phyloP scores from a whole-genome alignment of 257 asterid genomes.

The Salvia splendens region DNA sequence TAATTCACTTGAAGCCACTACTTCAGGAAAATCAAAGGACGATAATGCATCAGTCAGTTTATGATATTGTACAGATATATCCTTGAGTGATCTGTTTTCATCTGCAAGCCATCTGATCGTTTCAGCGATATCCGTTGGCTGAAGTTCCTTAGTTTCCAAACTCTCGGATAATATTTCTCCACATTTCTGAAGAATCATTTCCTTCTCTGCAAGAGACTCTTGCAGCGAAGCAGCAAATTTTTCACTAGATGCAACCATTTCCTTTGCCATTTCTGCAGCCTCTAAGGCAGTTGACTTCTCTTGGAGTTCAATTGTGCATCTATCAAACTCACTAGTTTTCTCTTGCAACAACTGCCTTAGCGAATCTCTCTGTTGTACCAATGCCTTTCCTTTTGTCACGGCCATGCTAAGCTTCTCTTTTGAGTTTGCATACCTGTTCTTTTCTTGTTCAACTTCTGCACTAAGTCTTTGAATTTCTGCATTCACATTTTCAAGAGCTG shows the following conservation, averaged over 20 bases:
- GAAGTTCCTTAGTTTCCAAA: slow-evolving; percentile 45
- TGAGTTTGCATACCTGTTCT: slow-evolving; percentile 64
- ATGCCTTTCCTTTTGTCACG: slow-evolving; percentile 96
- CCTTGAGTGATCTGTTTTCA: slow-evolving; percentile 59
- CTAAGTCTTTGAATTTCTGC: slow-evolving; percentile 60
- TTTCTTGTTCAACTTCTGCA: slow-evolving; percentile 84
- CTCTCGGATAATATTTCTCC: slow-evolving; percentile 62
- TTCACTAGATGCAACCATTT: slow-evolving; percentile 53
- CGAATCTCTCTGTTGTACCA: slow-evolving; percentile 89
- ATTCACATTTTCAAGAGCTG: slow-evolving; percentile 52
- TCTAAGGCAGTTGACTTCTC: slow-evolving; percentile 74
- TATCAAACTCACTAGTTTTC: slow-evolving; percentile 70
- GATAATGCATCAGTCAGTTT: slow-evolving; percentile 50
- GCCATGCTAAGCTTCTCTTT: slow-evolving; percentile 99
- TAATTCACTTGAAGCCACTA: slow-evolving; percentile 50
- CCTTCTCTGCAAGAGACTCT: slow-evolving; percentile 72
- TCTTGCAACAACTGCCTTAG: slow-evolving; percentile 80
- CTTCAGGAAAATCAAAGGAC: slow-evolving; percentile 63
- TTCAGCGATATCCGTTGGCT: slow-evolving; percentile 56
- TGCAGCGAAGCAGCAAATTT: slow-evolving; percentile 52
- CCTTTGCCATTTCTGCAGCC: slow-evolving; percentile 61
- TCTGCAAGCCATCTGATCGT: slow-evolving; percentile 67
- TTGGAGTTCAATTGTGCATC: slow-evolving; percentile 55
- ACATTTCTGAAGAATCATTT: slow-evolving; percentile 57
- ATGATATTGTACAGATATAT: slow-evolving; percentile 50